Conservation (phyloP, 495 filamentous ascomycete genomes). For the Podospora pseudoanserina region DNA sequence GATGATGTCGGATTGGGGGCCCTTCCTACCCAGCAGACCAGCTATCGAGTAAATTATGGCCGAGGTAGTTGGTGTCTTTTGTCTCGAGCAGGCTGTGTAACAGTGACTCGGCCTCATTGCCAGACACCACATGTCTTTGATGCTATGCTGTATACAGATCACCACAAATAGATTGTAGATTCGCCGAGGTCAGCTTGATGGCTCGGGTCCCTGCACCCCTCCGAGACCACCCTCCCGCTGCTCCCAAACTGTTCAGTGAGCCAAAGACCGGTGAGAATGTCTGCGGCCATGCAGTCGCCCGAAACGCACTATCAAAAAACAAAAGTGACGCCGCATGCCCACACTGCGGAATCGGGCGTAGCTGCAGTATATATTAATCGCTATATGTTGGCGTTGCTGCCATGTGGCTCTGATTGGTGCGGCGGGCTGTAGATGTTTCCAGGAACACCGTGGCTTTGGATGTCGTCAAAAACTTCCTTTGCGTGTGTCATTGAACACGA, state of each 20-base stretch:
- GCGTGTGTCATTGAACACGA: no score
- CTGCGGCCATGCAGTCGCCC: background rate
- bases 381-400: background rate
- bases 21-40: background rate
- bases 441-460: background rate
- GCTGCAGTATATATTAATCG: background rate
- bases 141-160: background rate
- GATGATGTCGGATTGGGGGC: background rate
- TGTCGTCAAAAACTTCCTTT: background rate
- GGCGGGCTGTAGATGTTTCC: background rate
- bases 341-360: background rate
- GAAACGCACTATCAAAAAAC: conserved; percentile 5
- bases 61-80: background rate
- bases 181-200: background rate
- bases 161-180: background rate
- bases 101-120: background rate
- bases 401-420: background rate
- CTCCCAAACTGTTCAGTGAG: background rate
- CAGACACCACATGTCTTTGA: background rate
- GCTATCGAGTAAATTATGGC: background rate
- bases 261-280: background rate
- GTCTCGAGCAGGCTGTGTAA: background rate
- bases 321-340: background rate
- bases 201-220: background rate
- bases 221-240: background rate